Base-by-base conservation (phyloP, 2,329 filamentous ascomycete genomes). In the Aureobasidium sp. region DNA sequence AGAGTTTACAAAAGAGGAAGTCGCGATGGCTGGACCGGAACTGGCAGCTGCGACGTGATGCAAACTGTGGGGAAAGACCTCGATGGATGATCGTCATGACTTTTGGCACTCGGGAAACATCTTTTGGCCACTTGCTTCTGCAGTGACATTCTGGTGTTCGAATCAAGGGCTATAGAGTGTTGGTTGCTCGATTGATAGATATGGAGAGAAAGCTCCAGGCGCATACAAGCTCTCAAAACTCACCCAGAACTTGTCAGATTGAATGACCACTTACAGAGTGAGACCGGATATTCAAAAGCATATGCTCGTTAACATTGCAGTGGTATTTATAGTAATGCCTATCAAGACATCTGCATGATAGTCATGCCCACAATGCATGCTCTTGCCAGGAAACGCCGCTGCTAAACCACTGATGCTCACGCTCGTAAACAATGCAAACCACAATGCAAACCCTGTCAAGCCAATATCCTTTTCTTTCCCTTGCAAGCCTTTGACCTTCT, bases 31-130 rank as follows among this genome's bases (percentile, higher is more conserved):
- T 11, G 2, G 27, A 29, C 27, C 6, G 27, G 5, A 29, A 29
- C 27, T 29, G 27, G 6, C 27, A 29, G 27, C 27, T 29, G 27
- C 27, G 27, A 6, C 27, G 27, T 5, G 27, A 29, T 29, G 27
- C 3, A 12, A 54, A 3, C 2, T 33, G 5, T 56, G 52, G 44
- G 52, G 52, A 39, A 14, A 24, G 15, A 27, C 37, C 29, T 31
- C 17, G 35, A 53, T 53, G 22, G 31, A 19, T 6, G 5, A 0
- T 0, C 12, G 47, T 49, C 56, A 59, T 9, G 22, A 37, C 14
- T 49, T 59, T 24, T 59, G 56, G 33, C 56, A 12, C 44, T 59
- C 56, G 56, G 56, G 56, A 59, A 59, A 59, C 56, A 59, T 49
- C 33, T 49, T 59, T 59, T 59, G 56, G 54, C 54, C 54, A 8